A percentile compares a stretch with the other conserved stretches of the same genome.
These are phyloP conservation scores for Trichoderma koningiopsis DNA, from an alignment of 2,329 filamentous ascomycete species.

Conservation along the genomic window DNA sequence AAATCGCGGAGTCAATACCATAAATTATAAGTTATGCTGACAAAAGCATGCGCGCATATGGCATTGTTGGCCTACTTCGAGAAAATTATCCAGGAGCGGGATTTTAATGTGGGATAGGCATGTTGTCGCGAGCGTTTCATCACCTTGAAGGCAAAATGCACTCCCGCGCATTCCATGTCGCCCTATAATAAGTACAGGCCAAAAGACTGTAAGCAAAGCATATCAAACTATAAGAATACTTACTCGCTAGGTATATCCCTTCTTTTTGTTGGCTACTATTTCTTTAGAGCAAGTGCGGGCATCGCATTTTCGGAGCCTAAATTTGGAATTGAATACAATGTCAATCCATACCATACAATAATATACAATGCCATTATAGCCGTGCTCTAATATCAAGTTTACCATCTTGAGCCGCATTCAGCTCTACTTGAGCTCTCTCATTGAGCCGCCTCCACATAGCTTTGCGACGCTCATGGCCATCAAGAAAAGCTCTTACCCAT, in stretches of 20 bases:
- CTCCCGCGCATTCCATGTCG: background rate
- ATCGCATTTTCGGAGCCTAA: background rate
- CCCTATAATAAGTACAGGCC: background rate
- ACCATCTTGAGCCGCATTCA: background rate
- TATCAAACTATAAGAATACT: background rate
- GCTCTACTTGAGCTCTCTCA: slow-evolving; percentile 25
- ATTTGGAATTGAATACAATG: background rate
- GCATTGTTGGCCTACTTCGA: too few relatives aligned
- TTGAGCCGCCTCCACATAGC: slow-evolving; percentile 60
- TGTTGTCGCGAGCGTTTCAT: background rate
- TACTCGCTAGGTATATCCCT: too few relatives aligned
- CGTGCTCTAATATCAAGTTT: background rate
- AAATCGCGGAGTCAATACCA: too few relatives aligned
- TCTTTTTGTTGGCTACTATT: background rate
- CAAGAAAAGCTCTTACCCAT: slow-evolving; percentile 55
- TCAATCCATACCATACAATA: background rate
- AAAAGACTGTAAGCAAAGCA: background rate
- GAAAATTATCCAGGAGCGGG: background rate
- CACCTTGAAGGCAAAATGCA: background rate
- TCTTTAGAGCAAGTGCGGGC: too few relatives aligned
- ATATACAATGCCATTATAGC: background rate
- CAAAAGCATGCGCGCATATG: too few relatives aligned
- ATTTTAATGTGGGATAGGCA: background rate
- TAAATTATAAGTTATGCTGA: too few relatives aligned
- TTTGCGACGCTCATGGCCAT: slow-evolving; percentile 58